Conservation (phyloP, 805 yeast species). For the Maudiozyma pseudohumilis region DNA sequence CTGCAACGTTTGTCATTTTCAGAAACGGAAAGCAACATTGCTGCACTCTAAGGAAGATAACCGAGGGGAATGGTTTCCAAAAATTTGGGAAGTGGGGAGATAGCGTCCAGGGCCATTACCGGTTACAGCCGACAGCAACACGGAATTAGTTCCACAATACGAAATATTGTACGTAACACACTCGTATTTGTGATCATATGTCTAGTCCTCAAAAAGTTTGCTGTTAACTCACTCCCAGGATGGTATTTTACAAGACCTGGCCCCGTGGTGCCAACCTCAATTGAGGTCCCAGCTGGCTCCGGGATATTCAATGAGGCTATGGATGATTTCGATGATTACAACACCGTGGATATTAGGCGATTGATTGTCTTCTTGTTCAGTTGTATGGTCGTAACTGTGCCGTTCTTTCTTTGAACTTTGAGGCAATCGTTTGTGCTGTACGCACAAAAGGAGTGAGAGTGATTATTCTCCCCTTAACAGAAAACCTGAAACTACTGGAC, state of each 20-base stretch:
- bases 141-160: not conserved
- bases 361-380: conserved; percentile 9
- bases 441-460: too few relatives aligned
- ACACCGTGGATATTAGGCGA: conserved; percentile 15
- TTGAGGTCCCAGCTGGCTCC: not conserved
- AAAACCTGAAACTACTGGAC: too few relatives aligned
- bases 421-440: too few relatives aligned
- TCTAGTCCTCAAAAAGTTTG: not conserved
- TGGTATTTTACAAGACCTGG: not conserved
- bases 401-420: too few relatives aligned
- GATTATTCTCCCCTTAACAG: too few relatives aligned
- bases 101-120: not conserved
- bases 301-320: conserved; percentile 11
- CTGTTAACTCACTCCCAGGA: not conserved
- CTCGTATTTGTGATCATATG: not conserved
- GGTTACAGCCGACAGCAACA: not conserved
- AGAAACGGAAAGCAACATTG: too few relatives aligned
- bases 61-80: too few relatives aligned
- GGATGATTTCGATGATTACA: conserved; percentile 19
- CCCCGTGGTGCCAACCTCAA: not conserved
- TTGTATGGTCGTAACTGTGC: conserved; percentile 4
- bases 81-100: too few relatives aligned
- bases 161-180: not conserved
- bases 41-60: too few relatives aligned
- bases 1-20: too few relatives aligned